Evolutionary conservation across 768 basidiomycete genomes (phyloP).

Genomic region (Exidia glandulosa): DNA sequence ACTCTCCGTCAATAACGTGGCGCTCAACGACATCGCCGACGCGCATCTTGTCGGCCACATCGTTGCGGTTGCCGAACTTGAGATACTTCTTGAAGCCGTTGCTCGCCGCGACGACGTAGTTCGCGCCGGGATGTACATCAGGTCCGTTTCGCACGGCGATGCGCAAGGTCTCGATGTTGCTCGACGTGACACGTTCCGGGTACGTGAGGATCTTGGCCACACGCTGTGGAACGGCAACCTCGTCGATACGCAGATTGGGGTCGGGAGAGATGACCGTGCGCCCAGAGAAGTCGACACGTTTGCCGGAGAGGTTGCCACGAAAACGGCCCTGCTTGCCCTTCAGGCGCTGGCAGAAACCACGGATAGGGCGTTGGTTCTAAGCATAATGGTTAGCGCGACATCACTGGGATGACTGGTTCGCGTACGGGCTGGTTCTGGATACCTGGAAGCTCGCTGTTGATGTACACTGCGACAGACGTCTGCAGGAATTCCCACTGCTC

Average conservation of each 20-base stretch:
- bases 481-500: slow-evolving; percentile 99
- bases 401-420: neutral
- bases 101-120: slow-evolving; percentile 76
- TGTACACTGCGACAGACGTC: slow-evolving; percentile 90
- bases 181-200: slow-evolving; percentile 85
- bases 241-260: slow-evolving; percentile 96
- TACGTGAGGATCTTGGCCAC: slow-evolving; percentile 93
- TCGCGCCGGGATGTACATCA: slow-evolving; percentile 89
- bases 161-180: slow-evolving; percentile 73
- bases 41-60: slow-evolving; percentile 69
- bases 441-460: slow-evolving; percentile 95
- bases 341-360: slow-evolving; percentile 93
- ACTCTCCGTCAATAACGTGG: slow-evolving; percentile 89
- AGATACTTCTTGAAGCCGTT: slow-evolving; percentile 79
- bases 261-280: slow-evolving; percentile 99
- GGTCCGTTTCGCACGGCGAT: slow-evolving; percentile 79
- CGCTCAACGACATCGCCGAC: slow-evolving; percentile 92
- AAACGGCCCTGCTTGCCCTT: slow-evolving; percentile 99
- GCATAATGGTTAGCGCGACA: neutral
- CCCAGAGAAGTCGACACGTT: slow-evolving; percentile 97
- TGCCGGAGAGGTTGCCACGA: slow-evolving; percentile 94
- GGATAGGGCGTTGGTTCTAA: slow-evolving; percentile 80
- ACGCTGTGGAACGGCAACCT: slow-evolving; percentile 90
- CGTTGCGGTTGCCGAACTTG: slow-evolving; percentile 71
- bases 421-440: slow-evolving; percentile 60